Percentiles rank a stretch among this genome's conserved stretches.
Evolutionary conservation across 345 rosid species (phyloP).

Genomic region (Pugionium cornutum): DNA sequence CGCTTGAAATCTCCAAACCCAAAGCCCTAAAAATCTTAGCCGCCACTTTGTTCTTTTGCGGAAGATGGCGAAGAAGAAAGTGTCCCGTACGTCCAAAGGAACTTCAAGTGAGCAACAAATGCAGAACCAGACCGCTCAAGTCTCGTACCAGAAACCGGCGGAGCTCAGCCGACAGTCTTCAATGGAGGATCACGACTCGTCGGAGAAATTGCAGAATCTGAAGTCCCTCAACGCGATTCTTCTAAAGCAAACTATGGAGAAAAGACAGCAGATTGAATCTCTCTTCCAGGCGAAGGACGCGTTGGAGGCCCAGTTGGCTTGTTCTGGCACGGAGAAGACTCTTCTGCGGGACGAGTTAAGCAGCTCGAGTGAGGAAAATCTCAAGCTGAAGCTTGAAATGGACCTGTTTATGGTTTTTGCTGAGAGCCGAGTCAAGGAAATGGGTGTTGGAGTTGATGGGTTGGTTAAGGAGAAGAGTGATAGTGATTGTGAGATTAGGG

Average conservation of each 20-base stretch:
- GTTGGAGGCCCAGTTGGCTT: slow-evolving; percentile 52
- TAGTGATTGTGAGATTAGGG: slow-evolving; percentile 46
- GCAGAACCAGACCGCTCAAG: slow-evolving; percentile 1
- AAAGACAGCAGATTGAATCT: slow-evolving; percentile 58
- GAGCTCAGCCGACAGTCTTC: slow-evolving; percentile 30
- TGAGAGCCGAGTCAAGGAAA: slow-evolving; percentile 47
- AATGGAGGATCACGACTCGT: slow-evolving; percentile 46
- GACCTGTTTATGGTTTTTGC: slow-evolving; percentile 48
- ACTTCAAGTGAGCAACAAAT: slow-evolving; percentile 22
- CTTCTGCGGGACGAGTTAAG: slow-evolving; percentile 42
- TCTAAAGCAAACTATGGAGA: slow-evolving; percentile 57
- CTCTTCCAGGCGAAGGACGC: slow-evolving; percentile 48
- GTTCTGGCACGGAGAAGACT: slow-evolving; percentile 38
- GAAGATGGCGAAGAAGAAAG: slow-evolving; percentile 42
- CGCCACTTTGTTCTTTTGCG: slow-evolving; percentile 14
- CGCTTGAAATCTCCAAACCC: neutral
- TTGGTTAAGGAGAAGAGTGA: slow-evolving; percentile 45
- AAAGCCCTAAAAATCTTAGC: slow-evolving; percentile 31
- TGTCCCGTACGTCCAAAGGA: slow-evolving; percentile 31
- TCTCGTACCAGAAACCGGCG: slow-evolving; percentile 26
- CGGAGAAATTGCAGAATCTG: slow-evolving; percentile 55
- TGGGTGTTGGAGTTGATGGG: slow-evolving; percentile 37
- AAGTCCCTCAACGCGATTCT: slow-evolving; percentile 65
- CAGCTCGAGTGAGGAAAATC: slow-evolving; percentile 45
- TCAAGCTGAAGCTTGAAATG: slow-evolving; percentile 52